phyloP scores from a whole-genome alignment of 1,284 basidiomycete species.

The Takashimella tepidaria region DNA sequence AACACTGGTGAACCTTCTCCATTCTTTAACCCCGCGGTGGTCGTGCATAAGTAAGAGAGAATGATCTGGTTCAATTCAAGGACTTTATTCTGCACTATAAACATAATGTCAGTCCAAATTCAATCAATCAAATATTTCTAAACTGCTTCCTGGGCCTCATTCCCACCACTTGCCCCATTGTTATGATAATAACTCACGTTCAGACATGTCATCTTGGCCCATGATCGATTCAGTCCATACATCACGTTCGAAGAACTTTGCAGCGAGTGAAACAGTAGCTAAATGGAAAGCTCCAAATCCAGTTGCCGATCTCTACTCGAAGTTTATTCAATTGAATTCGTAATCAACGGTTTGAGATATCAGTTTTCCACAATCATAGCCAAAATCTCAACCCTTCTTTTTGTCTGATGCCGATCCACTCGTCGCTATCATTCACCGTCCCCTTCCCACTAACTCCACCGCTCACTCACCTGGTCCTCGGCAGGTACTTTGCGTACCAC shows the following conservation, averaged over 20 bases:
- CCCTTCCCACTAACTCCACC: too few relatives aligned
- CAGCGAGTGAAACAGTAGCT: slow-evolving; percentile 69
- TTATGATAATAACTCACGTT: slow-evolving; percentile 29
- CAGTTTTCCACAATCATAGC: too few relatives aligned
- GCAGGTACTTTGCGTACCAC: slow-evolving; percentile 49
- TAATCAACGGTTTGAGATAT: too few relatives aligned
- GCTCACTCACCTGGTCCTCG: slow-evolving; percentile 67
- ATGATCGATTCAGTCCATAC: slow-evolving; percentile 59
- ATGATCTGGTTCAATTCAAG: slow-evolving; percentile 39
- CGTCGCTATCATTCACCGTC: too few relatives aligned
- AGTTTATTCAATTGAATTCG: background rate
- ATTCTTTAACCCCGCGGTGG: slow-evolving; percentile 32
- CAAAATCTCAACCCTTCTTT: too few relatives aligned
- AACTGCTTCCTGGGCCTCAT: too few relatives aligned
- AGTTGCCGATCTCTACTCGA: slow-evolving; percentile 56
- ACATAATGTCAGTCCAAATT: background rate
- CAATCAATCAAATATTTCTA: too few relatives aligned
- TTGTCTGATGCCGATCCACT: too few relatives aligned
- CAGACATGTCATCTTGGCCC: slow-evolving; percentile 59
- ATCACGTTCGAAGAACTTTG: slow-evolving; percentile 64
- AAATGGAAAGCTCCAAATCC: slow-evolving; percentile 79
- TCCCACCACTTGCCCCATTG: too few relatives aligned
- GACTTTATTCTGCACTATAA: slow-evolving; percentile 19
- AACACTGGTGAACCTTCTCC: slow-evolving; percentile 35
- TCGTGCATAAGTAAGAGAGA: slow-evolving; percentile 32